phyloP scores from a whole-genome alignment of 345 rosid genomes.

The Cardiospermum halicacabum region DNA sequence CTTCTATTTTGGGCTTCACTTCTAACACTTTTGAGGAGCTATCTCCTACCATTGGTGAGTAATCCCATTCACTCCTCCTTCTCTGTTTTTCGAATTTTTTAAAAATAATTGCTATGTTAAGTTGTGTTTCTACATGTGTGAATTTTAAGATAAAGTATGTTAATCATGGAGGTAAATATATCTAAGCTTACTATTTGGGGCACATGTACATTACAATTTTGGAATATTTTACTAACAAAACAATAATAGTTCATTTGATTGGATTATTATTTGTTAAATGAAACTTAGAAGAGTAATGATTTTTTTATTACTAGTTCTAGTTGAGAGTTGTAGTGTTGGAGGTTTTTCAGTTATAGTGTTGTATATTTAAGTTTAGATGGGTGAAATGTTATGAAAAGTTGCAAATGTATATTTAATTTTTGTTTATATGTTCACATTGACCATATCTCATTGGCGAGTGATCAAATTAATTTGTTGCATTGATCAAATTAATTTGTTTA shows the following conservation, averaged over 20 bases:
- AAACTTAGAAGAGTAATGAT: not conserved
- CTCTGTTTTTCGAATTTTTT: not conserved
- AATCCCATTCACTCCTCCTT: not conserved
- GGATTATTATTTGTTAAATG: no score
- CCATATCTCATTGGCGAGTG: not conserved
- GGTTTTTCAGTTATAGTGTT: no score
- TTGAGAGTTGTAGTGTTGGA: not conserved
- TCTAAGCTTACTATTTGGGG: constrained; percentile 97
- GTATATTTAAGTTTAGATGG: no score
- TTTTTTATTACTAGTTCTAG: not conserved
- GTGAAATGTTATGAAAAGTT: not conserved
- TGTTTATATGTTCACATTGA: not conserved
- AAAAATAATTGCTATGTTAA: not conserved
- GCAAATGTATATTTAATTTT: not conserved
- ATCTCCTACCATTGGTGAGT: constrained; percentile 66
- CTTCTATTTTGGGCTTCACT: constrained; percentile 75
- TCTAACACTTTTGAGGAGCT: constrained; percentile 68
- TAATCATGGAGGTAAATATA: constrained; percentile 66
- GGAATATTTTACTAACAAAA: not conserved
- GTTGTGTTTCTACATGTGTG: constrained; percentile 48
- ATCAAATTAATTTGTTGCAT: not conserved
- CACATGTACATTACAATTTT: constrained; percentile 46
- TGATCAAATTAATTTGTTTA: not conserved
- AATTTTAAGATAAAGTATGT: constrained; percentile 92
- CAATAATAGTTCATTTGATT: no score